Evolutionary conservation across 169 alveolate species (phyloP), one percentile per base, ranked within the genome.

Genomic region (Eimeria sp.): DNA sequence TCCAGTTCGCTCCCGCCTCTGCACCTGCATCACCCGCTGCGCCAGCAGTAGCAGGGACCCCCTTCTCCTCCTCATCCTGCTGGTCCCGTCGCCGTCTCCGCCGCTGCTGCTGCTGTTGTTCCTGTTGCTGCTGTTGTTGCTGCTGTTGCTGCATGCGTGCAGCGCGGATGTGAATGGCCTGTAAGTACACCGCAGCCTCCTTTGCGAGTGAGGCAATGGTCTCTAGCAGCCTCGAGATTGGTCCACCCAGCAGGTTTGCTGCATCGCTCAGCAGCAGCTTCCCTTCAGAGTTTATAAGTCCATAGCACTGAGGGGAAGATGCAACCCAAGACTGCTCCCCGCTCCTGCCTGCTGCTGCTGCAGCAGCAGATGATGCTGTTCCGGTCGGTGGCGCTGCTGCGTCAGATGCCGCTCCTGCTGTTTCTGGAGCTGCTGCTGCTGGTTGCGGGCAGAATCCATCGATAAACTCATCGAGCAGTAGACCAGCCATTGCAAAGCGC

Each of bases 391-490:
- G 61, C 10, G 10, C 10, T 14, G 61, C 10, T 54, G 20, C 61
- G 20, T 14, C 61, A 7, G 61, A 7, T 54, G 61, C 61, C 11
- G 88, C 88, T 30, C 58, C 78, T 86, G 61, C 93, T 5, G 72
- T 54, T 54, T 75, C 73, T 61, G 57, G 78, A 18, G 61, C 78
- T 49, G 92, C 22, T 73, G 34, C 34, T 40, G 43, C 67, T n/a
- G 63, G 61, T 3, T 54, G 10, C 20, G 61, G 61, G 61, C 61
- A 54, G 61, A 54, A 54, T 7, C 61, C 61, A 67, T 72, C 90
- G 4, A 91, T 45, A 76, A 84, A 91, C 80, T 91, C 95, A 27
- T 91, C 95, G n/a, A 49, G 49, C 40, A 91, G 78, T 5, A 91
- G 45, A 58, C 76, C 89, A 51, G 89, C 83, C 27, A 91, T 51